Evolutionary conservation across 768 basidiomycete species (phyloP).

Genomic region (Suillus paluster): DNA sequence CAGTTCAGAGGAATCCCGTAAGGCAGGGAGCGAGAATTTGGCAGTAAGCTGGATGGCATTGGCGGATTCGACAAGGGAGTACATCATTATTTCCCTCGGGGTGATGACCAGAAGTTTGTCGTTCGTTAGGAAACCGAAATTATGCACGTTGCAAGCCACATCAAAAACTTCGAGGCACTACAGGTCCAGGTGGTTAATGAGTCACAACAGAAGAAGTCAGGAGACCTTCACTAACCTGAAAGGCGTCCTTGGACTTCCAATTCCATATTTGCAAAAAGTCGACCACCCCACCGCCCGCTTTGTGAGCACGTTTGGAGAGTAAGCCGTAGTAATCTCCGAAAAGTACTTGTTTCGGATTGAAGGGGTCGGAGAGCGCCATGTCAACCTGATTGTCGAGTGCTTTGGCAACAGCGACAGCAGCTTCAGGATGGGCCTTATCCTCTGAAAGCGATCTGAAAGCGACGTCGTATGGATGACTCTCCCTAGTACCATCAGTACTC

Average conservation of each 20-base stretch:
- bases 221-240: neutral
- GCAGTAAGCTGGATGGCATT: neutral
- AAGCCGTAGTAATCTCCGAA: slow-evolving; percentile 1
- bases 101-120: neutral
- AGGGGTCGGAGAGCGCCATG: no score
- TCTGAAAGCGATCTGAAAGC: neutral
- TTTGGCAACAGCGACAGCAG: neutral
- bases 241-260: neutral
- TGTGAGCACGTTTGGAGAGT: neutral
- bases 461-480: neutral
- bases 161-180: neutral
- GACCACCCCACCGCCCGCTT: neutral
- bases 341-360: neutral
- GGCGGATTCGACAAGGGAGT: neutral
- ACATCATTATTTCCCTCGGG: neutral
- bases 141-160: neutral
- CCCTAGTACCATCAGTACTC: neutral
- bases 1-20: neutral
- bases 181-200: neutral
- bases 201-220: neutral
- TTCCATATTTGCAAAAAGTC: slow-evolving; percentile 3
- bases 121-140: neutral
- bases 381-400: neutral
- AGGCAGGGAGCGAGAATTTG: neutral
- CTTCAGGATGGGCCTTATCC: neutral